A percentile compares a stretch with the other conserved stretches of the same genome.
phyloP scores from a whole-genome alignment of 202 grass and related monocot genomes.

The Elaeis oleifera region DNA sequence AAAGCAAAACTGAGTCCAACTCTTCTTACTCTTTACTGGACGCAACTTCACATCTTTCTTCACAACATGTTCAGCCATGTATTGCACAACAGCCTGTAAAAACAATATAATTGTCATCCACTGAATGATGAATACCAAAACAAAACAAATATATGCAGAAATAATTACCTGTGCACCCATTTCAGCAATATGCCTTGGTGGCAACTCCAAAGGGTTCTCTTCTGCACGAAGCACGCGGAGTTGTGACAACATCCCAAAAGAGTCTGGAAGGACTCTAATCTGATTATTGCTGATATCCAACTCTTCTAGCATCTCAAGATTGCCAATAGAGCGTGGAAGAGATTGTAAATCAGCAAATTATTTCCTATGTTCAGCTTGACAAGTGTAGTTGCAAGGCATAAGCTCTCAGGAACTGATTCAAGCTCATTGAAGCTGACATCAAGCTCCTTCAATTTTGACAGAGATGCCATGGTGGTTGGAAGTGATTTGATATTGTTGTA shows the following conservation, averaged over 20 bases:
- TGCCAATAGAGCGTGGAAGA: conserved; percentile 83
- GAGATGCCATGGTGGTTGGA: conserved; percentile 94
- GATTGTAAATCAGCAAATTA: conserved; percentile 80
- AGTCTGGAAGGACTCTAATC: conserved; percentile 86
- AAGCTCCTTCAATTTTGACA: conserved; percentile 81
- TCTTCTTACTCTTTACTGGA: conserved; percentile 56
- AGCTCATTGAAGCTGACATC: conserved; percentile 94
- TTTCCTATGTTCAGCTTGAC: conserved; percentile 81
- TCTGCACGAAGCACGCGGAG: conserved; percentile 65
- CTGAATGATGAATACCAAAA: not conserved
- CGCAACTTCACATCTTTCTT: conserved; percentile 53
- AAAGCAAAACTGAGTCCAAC: conserved; percentile 72
- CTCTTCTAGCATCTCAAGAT: conserved; percentile 96
- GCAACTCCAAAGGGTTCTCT: conserved; percentile 92
- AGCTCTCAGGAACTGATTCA: conserved; percentile 82
- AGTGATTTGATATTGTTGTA: conserved; percentile 90
- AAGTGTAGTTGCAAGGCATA: conserved; percentile 84
- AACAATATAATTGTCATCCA: conserved; percentile 11
- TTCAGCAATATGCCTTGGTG: conserved; percentile 80
- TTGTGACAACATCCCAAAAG: conserved; percentile 56
- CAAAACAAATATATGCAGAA: not conserved
- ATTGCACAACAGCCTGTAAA: conserved; percentile 72
- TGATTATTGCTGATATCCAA: conserved; percentile 99
- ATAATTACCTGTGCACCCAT: conserved; percentile 73
- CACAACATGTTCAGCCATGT: conserved; percentile 53